Evolutionary conservation across 495 filamentous ascomycete species (phyloP).

Genomic region (Neurospora sp.): DNA sequence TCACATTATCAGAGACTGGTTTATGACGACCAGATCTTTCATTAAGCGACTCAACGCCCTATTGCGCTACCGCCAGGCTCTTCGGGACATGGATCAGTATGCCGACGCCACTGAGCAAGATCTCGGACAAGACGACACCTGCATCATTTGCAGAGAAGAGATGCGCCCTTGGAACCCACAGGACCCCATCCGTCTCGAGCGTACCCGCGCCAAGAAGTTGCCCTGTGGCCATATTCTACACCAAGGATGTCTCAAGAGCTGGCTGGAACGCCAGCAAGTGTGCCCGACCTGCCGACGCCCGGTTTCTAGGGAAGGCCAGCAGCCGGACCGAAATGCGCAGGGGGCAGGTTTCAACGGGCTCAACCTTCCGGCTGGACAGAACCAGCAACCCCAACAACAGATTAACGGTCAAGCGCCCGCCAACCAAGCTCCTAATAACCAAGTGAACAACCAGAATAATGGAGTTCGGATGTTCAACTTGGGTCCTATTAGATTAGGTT

Average conservation of each 20-base stretch:
- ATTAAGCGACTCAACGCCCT: constrained; percentile 78
- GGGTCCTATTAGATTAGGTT: constrained; percentile 49
- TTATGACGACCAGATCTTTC: constrained; percentile 87
- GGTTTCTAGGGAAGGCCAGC: constrained; percentile 43
- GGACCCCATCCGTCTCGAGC: constrained; percentile 51
- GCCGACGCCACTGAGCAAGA: constrained; percentile 88
- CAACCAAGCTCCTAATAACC: constrained; percentile 11
- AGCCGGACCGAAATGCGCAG: constrained; percentile 14
- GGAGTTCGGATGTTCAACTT: constrained; percentile 47
- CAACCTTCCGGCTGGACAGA: constrained; percentile 20
- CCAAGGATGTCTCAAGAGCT: constrained; percentile 86
- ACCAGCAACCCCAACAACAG: constrained; percentile 16
- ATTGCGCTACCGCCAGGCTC: constrained; percentile 76
- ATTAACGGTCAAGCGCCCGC: constrained; percentile 21
- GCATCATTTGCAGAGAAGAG: constrained; percentile 95
- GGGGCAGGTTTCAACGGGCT: constrained; percentile 22
- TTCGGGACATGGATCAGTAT: constrained; percentile 83
- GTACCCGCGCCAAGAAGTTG: constrained; percentile 84
- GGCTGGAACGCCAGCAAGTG: constrained; percentile 96
- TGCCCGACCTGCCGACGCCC: constrained; percentile 89
- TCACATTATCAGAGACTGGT: constrained; percentile 91
- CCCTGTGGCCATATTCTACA: constrained; percentile 95
- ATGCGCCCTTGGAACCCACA: constrained; percentile 66
- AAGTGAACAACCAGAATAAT: constrained; percentile 17
- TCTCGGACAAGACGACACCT: constrained; percentile 74